phyloP scores from a whole-genome alignment of 1,284 basidiomycete genomes.

The Cryptococcus neoformans region DNA sequence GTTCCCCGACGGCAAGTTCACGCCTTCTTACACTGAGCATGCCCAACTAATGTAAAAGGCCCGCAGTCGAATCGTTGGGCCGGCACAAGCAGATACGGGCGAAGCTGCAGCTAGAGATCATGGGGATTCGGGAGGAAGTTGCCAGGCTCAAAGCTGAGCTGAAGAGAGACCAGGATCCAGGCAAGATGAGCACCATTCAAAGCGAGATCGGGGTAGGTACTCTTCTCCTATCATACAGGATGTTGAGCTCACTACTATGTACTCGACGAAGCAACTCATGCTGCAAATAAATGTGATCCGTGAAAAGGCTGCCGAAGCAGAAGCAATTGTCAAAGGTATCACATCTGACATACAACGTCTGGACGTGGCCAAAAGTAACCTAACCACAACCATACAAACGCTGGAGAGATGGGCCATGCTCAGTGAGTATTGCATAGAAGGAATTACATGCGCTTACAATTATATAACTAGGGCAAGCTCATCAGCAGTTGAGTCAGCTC shows the following conservation, averaged over 20 bases:
- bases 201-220: slow-evolving; percentile 79
- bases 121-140: slow-evolving; percentile 59
- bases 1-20: slow-evolving; percentile 29
- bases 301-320: slow-evolving; percentile 92
- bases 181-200: slow-evolving; percentile 81
- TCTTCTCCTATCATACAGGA: background rate
- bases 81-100: slow-evolving; percentile 42
- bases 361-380: slow-evolving; percentile 91
- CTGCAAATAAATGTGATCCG: slow-evolving; percentile 90
- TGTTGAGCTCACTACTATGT: background rate
- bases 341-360: slow-evolving; percentile 95
- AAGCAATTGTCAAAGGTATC: slow-evolving; percentile 91
- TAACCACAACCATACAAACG: slow-evolving; percentile 83
- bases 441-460: background rate
- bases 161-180: slow-evolving; percentile 71
- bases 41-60: background rate
- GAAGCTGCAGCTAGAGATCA: slow-evolving; percentile 40
- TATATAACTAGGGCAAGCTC: slow-evolving; percentile 63
- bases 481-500: slow-evolving; percentile 74
- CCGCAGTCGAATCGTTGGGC: slow-evolving; percentile 29
- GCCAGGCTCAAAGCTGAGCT: slow-evolving; percentile 64
- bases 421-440: slow-evolving; percentile 56
- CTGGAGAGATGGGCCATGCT: slow-evolving; percentile 92
- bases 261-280: slow-evolving; percentile 67
- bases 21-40: background rate